Evolutionary conservation across 148 eudicot genomes (phyloP).

Genomic region (Pouteria glomerata): DNA sequence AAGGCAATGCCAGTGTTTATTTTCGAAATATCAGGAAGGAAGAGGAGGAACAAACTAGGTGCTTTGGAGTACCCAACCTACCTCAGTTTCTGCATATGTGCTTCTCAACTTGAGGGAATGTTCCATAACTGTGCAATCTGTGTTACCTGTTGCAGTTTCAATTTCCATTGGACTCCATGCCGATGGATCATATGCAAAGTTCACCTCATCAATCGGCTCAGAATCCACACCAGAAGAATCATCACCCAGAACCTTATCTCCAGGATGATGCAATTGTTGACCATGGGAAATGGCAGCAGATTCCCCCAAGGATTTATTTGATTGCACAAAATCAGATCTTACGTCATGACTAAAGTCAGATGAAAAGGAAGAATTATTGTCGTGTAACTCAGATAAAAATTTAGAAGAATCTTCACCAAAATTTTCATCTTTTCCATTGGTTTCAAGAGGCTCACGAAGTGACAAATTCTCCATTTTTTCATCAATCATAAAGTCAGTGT

Average conservation of each 20-base stretch:
- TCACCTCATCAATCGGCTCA: constrained; percentile 24
- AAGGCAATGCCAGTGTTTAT: neutral
- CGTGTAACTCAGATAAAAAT: constrained; percentile 41
- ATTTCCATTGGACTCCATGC: constrained; percentile 85
- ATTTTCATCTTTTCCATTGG: constrained; percentile 20
- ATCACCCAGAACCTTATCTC: constrained; percentile 28
- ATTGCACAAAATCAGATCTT: constrained; percentile 9
- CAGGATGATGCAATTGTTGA: constrained; percentile 14
- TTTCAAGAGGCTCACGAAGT: constrained; percentile 26
- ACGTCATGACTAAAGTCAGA: constrained; percentile 21
- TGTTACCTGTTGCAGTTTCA: constrained; percentile 71
- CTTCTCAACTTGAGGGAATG: constrained; percentile 71
- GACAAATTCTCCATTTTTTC: constrained; percentile 34
- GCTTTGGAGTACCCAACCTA: constrained; percentile 18
- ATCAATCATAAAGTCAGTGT: constrained; percentile 15
- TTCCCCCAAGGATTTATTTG: constrained; percentile 1
- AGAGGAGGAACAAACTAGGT: neutral
- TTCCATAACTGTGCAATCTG: constrained; percentile 47
- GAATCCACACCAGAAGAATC: constrained; percentile 11
- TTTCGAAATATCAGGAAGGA: neutral
- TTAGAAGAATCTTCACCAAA: constrained; percentile 38
- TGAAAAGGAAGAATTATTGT: constrained; percentile 18
- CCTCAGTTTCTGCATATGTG: constrained; percentile 89
- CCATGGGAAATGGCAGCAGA: neutral
- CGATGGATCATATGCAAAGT: constrained; percentile 45